Evolutionary conservation across 2,329 filamentous ascomycete species (phyloP).

Genomic region (Tothia fuscella): DNA sequence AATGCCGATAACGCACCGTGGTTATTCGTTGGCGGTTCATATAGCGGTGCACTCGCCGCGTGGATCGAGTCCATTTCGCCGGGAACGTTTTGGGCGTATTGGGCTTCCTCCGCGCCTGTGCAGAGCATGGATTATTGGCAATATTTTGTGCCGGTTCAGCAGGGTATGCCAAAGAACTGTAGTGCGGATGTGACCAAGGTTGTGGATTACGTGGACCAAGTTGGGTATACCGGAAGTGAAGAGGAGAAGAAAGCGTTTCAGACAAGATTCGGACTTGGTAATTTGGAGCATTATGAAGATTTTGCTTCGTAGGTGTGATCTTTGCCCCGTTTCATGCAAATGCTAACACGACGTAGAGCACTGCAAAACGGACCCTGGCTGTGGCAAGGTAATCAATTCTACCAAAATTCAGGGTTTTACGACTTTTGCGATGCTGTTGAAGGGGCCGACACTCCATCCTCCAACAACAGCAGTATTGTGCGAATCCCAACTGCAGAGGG

Average conservation of each 20-base stretch:
- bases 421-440: constrained; percentile 31
- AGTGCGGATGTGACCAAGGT: constrained; percentile 40
- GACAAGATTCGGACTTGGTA: constrained; percentile 38
- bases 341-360: constrained; percentile 21
- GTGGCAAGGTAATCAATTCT: constrained; percentile 45
- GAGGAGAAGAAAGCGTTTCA: constrained; percentile 34
- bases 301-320: constrained; percentile 29
- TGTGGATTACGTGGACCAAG: constrained; percentile 35
- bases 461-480: background rate
- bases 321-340: constrained; percentile 7
- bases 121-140: constrained; percentile 45
- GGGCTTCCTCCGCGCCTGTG: constrained; percentile 44
- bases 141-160: constrained; percentile 45
- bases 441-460: constrained; percentile 7
- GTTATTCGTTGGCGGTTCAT: constrained; percentile 45
- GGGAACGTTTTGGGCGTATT: constrained; percentile 49
- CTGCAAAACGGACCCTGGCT: constrained; percentile 45
- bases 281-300: constrained; percentile 40
- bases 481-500: constrained; percentile 28
- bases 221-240: constrained; percentile 19
- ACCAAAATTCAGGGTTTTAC: constrained; percentile 32
- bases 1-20: constrained; percentile 44
- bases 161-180: constrained; percentile 48
- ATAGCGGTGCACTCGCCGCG: constrained; percentile 43
- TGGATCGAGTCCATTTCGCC: constrained; percentile 43